Percentiles rank a stretch among this genome's conserved stretches.
Evolutionary conservation across 495 filamentous ascomycete genomes (phyloP).

Genomic region (Podospora bellae-mahoneyi): DNA sequence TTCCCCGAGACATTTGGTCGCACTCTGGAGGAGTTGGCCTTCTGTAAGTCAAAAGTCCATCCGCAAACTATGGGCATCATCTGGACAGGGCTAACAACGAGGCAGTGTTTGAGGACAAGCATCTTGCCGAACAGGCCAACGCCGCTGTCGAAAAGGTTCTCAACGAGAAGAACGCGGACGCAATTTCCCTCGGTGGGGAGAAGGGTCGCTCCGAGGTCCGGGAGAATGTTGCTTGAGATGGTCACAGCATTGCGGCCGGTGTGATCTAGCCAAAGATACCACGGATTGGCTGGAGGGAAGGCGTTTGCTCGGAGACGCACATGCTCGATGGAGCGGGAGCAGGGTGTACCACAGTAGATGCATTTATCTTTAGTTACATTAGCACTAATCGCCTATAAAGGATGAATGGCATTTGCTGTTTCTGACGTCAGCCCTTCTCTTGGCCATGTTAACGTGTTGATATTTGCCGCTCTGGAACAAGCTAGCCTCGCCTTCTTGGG

Average conservation of each 20-base stretch:
- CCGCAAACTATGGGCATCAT: neutral
- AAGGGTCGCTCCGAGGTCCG: conserved; percentile 11
- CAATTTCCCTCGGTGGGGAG: neutral
- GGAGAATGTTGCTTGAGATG: conserved; percentile 16
- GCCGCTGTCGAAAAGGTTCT: conserved; percentile 43
- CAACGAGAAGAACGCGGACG: conserved; percentile 15
- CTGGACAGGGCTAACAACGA: conserved; percentile 10
- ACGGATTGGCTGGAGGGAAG: neutral
- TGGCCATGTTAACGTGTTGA: neutral
- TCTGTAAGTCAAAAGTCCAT: conserved; percentile 44
- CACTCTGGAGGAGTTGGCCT: conserved; percentile 63
- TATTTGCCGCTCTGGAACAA: neutral
- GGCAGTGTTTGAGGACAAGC: conserved; percentile 46
- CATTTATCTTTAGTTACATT: neutral
- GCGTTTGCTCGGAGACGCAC: neutral
- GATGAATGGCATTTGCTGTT: neutral
- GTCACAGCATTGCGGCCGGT: neutral
- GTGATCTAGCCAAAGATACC: neutral
- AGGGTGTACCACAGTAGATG: neutral
- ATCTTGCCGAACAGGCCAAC: conserved; percentile 36
- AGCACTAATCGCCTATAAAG: neutral
- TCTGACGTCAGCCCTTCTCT: neutral
- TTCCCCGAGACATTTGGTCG: conserved; percentile 62
- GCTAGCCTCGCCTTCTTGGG: neutral
- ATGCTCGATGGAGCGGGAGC: neutral